These are phyloP conservation scores for Tricholoma saponaceum DNA, from an alignment of 768 basidiomycete genomes.

Conservation along the genomic window DNA sequence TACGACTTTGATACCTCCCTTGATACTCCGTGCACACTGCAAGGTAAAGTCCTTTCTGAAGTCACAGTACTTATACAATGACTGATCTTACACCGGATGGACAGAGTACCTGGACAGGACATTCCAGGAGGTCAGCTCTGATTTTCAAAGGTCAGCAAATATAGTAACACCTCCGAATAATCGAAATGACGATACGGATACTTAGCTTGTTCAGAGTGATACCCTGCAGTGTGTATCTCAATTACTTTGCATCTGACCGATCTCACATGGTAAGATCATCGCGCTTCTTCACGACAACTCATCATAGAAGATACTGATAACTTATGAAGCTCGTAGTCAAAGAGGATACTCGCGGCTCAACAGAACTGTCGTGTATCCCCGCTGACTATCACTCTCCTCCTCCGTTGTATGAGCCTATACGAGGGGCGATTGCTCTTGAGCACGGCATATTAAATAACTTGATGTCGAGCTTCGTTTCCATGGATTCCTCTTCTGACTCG, in stretches of 20 bases:
- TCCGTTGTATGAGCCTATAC: constrained; percentile 46
- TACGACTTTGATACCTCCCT: constrained; percentile 67
- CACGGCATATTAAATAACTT: constrained; percentile 45
- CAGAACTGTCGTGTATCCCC: not conserved
- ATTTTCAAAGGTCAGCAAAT: constrained; percentile 43
- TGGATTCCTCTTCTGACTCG: constrained; percentile 28
- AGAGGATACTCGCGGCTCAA: not conserved
- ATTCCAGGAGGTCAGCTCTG: constrained; percentile 33
- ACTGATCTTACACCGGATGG: constrained; percentile 1
- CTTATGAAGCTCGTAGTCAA: constrained; percentile 5
- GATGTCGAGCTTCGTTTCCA: constrained; percentile 55
- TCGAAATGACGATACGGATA: not conserved
- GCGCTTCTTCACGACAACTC: not conserved
- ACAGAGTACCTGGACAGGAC: constrained; percentile 45
- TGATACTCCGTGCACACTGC: constrained; percentile 45
- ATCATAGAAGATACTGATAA: not conserved
- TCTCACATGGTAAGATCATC: constrained; percentile 64
- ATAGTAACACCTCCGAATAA: not conserved
- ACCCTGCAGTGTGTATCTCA: constrained; percentile 44
- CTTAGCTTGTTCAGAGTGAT: constrained; percentile 61
- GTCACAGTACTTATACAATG: not conserved
- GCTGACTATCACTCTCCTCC: constrained; percentile 38
- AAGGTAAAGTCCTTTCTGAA: constrained; percentile 31
- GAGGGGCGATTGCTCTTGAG: constrained; percentile 37
- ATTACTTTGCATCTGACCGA: constrained; percentile 68